A percentile compares a stretch with the other conserved stretches of the same genome.
phyloP scores from a whole-genome alignment of 345 rosid genomes.

The Hevea brasiliensis region DNA sequence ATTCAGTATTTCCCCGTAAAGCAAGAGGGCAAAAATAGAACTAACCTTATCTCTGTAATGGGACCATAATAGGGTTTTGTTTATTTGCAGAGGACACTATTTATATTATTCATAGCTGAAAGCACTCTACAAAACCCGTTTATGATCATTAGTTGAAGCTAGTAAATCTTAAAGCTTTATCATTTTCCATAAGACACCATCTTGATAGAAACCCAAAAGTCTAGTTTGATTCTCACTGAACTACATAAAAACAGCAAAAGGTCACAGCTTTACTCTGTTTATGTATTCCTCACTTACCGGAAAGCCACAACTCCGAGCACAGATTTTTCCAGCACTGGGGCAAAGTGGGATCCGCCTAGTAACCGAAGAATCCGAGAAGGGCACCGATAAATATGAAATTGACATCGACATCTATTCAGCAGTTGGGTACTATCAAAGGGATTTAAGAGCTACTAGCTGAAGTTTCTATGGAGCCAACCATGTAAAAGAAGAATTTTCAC shows the following conservation, averaged over 20 bases:
- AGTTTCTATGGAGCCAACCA: neutral
- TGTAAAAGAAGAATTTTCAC: neutral
- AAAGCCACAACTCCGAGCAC: slow-evolving; percentile 11
- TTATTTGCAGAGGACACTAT: too few species aligned
- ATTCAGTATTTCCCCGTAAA: neutral
- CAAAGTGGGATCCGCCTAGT: slow-evolving; percentile 3
- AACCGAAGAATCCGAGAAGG: slow-evolving; percentile 20
- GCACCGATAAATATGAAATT: slow-evolving; percentile 22
- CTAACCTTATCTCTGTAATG: too few species aligned
- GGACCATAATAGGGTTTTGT: too few species aligned
- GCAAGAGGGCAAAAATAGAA: too few species aligned
- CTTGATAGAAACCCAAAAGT: neutral
- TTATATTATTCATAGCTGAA: too few species aligned
- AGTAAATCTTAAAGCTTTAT: neutral
- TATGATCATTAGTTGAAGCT: neutral
- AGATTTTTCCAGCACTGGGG: neutral
- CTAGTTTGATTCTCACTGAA: neutral
- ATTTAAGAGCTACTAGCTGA: slow-evolving; percentile 4
- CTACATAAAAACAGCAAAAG: neutral
- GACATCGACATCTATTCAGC: slow-evolving; percentile 29
- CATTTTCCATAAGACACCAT: neutral
- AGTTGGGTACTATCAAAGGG: too few species aligned
- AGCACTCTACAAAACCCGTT: too few species aligned
- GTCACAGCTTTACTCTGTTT: neutral
- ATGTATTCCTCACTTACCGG: slow-evolving; percentile 21